Conservation (phyloP, 257 asterid genomes). For the Orobanche coerulescens region DNA sequence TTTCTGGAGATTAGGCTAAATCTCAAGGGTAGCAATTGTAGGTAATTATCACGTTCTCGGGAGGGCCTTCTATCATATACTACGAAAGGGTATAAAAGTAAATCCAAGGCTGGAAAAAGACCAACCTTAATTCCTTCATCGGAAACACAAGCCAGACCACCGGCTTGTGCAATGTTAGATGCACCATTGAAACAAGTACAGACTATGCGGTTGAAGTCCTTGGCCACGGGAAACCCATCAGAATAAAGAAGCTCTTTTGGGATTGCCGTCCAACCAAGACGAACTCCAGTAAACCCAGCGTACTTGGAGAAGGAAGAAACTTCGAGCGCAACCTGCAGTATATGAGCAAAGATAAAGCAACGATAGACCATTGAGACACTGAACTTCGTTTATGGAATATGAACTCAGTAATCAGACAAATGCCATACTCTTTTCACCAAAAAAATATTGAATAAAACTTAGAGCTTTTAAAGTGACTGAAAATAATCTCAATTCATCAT, state of each 20-base stretch:
- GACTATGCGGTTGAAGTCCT: constrained; percentile 94
- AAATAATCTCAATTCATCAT: too few relatives aligned
- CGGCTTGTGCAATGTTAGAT: constrained; percentile 94
- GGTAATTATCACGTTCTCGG: neutral
- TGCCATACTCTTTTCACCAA: neutral
- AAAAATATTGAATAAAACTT: neutral
- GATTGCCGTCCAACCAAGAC: constrained; percentile 95
- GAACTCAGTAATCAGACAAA: neutral
- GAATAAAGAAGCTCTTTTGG: constrained; percentile 77
- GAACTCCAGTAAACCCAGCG: constrained; percentile 97
- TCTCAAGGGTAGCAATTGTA: neutral
- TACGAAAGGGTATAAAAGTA: neutral
- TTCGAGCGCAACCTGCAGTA: constrained; percentile 85
- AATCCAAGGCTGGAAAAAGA: neutral
- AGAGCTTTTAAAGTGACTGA: neutral
- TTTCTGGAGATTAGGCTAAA: too few relatives aligned
- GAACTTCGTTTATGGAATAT: neutral
- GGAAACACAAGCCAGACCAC: constrained; percentile 85
- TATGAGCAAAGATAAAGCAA: neutral
- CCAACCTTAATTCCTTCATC: constrained; percentile 80
- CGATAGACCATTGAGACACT: neutral
- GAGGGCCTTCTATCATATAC: neutral
- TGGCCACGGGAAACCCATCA: constrained; percentile 86
- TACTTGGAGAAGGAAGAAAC: constrained; percentile 94
- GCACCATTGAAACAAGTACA: constrained; percentile 94